Base-by-base conservation (phyloP, 2,329 filamentous ascomycete genomes). In the Plenodomus lindquistii region DNA sequence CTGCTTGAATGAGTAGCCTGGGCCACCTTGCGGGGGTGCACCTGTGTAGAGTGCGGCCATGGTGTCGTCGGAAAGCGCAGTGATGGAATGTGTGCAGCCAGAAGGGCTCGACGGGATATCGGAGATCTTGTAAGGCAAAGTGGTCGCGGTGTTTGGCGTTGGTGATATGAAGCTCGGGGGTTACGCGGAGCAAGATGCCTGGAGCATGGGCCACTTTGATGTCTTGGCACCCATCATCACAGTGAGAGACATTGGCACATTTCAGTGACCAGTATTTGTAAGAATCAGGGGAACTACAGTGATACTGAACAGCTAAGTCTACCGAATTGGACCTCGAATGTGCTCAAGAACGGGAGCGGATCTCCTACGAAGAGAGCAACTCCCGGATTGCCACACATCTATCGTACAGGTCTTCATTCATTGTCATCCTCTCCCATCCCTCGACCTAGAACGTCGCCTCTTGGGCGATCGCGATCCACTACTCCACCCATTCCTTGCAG, bases 1-100 rank as follows among this genome's bases (percentile, higher is more conserved):
- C 68, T 81, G 75, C 55, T 76, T 75, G 77, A 85, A 86, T 56
- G 83, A 85, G 73, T 83, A 85, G 71, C 81, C 78, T 62, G 82
- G 77, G 55, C 75, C 77, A 64, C 79, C 77, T 64, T 75, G 74
- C 54, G 78, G 77, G 59, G 78, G 73, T 63, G 76, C 73, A 45
- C 75, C 73, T 66, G 75, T 72, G 71, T 81, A 75, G 52, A 84
- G 69, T 52, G 81, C 78, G 60, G 80, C 78, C 82, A 85, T 85
- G 53, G 45, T 62, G 49, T 29, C 34, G 36, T 46, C 20, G 16
- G 17, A 20, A 27, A 31, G 11, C n/a, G 35, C 31, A 35, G 9
- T 15, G n/a, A 37, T 36, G 1, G 22, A 15, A 3, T 31, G 7
- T 10, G 29, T 15, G n/a, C 13, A 34, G 42, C 29, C 36, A 22